Conservation (phyloP, 495 filamentous ascomycete species). For the Talaromyces liani region DNA sequence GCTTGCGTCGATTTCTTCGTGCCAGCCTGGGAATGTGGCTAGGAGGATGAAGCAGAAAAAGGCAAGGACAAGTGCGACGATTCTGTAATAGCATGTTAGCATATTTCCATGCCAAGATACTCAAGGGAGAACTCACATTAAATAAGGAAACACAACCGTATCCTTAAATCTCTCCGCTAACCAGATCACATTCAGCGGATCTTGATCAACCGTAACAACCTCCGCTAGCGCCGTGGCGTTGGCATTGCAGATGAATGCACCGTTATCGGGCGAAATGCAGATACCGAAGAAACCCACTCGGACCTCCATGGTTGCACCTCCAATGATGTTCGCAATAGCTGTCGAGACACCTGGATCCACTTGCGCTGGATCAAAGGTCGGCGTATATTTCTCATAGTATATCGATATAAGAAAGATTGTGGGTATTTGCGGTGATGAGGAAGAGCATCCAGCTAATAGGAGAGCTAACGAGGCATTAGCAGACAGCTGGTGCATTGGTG, state of each 20-base stretch:
- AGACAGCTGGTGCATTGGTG: not conserved
- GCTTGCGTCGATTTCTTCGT: conserved; percentile 50
- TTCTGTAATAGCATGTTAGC: conserved; percentile 29
- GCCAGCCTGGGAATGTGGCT: conserved; percentile 67
- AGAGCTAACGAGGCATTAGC: conserved; percentile 38
- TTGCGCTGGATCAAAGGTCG: conserved; percentile 61
- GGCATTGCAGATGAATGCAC: conserved; percentile 58
- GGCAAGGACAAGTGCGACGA: conserved; percentile 62
- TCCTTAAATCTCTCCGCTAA: conserved; percentile 67
- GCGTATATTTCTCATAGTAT: conserved; percentile 59
- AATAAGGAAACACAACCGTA: conserved; percentile 61
- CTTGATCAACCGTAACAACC: conserved; percentile 56
- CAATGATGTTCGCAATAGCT: conserved; percentile 59
- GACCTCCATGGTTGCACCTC: conserved; percentile 55
- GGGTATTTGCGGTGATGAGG: conserved; percentile 59
- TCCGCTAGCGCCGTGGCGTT: conserved; percentile 59
- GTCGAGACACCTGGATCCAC: conserved; percentile 73
- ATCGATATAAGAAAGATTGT: conserved; percentile 64
- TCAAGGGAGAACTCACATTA: conserved; percentile 42
- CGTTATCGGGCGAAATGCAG: conserved; percentile 55
- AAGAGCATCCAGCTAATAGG: conserved; percentile 61
- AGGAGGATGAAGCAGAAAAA: conserved; percentile 65
- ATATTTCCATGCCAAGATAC: not conserved
- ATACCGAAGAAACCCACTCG: conserved; percentile 67
- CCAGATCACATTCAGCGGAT: conserved; percentile 66